Conservation (phyloP, 139 green algal species). For the Yamagishiella unicocca region DNA sequence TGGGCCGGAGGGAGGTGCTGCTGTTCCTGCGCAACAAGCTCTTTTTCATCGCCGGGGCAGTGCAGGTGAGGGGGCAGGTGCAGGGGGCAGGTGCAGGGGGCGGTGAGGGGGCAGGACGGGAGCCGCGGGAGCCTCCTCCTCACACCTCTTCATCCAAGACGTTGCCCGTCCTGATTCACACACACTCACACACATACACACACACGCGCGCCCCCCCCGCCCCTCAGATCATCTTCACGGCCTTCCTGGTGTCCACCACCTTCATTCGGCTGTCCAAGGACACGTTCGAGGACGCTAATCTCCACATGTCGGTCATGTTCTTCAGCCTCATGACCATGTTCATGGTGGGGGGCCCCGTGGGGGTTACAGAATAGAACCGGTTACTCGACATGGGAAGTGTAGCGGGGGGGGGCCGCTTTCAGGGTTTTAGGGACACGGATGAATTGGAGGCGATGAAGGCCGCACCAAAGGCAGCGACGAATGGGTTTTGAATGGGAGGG, state of each 20-base stretch:
- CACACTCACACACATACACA: not conserved
- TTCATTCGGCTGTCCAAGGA: conserved; percentile 39
- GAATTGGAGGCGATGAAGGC: too few relatives aligned
- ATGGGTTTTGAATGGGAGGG: too few relatives aligned
- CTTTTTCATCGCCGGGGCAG: conserved; percentile 24
- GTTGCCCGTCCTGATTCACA: not conserved
- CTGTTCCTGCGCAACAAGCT: not conserved
- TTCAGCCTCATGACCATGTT: conserved; percentile 70
- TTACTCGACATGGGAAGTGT: too few relatives aligned
- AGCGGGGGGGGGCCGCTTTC: too few relatives aligned
- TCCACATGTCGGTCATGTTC: conserved; percentile 56
- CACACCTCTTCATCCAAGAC: not conserved
- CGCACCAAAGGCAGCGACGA: not conserved
- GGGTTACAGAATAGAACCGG: too few relatives aligned
- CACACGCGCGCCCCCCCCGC: not conserved
- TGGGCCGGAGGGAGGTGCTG: not conserved
- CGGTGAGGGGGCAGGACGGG: not conserved
- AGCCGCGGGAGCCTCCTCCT: not conserved
- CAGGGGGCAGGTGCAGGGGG: not conserved
- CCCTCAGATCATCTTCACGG: conserved; percentile 46
- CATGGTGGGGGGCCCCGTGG: conserved; percentile 20
- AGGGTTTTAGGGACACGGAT: too few relatives aligned
- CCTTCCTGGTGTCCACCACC: conserved; percentile 56
- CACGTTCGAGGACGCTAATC: conserved; percentile 40
- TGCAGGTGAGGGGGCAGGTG: not conserved